phyloP scores from a whole-genome alignment of 345 rosid genomes.

The Citrus mangshanensis region DNA sequence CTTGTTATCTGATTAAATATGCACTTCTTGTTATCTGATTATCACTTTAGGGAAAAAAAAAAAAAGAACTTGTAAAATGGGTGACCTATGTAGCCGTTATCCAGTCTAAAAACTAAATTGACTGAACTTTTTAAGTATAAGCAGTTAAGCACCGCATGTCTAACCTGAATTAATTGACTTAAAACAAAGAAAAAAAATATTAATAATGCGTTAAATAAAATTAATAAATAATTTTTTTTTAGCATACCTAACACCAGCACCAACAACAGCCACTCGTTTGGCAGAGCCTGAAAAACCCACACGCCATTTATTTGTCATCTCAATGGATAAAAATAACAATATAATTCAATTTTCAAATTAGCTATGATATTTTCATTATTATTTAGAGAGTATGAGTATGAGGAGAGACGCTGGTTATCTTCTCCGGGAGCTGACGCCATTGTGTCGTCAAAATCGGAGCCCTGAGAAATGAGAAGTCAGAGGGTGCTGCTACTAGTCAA shows the following conservation, averaged over 20 bases:
- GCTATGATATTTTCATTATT: too few relatives aligned
- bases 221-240: too few relatives aligned
- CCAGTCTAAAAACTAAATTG: neutral
- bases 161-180: neutral
- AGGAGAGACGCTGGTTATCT: slow-evolving; percentile 21
- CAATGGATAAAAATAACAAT: neutral
- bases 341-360: neutral
- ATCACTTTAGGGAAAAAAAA: neutral
- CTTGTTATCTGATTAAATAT: neutral
- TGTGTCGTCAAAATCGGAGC: neutral
- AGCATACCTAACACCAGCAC: slow-evolving; percentile 80
- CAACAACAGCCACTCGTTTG: slow-evolving; percentile 73
- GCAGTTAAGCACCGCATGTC: neutral
- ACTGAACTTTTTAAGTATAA: neutral
- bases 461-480: neutral
- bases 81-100: neutral
- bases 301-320: neutral
- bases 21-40: neutral
- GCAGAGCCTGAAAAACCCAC: slow-evolving; percentile 34
- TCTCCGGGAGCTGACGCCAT: slow-evolving; percentile 38
- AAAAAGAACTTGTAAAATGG: neutral
- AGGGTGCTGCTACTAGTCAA: neutral
- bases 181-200: neutral
- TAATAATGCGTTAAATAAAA: neutral
- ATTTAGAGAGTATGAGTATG: neutral